Conservation (phyloP, 495 filamentous ascomycete species). For the Annulohypoxylon moriforme region DNA sequence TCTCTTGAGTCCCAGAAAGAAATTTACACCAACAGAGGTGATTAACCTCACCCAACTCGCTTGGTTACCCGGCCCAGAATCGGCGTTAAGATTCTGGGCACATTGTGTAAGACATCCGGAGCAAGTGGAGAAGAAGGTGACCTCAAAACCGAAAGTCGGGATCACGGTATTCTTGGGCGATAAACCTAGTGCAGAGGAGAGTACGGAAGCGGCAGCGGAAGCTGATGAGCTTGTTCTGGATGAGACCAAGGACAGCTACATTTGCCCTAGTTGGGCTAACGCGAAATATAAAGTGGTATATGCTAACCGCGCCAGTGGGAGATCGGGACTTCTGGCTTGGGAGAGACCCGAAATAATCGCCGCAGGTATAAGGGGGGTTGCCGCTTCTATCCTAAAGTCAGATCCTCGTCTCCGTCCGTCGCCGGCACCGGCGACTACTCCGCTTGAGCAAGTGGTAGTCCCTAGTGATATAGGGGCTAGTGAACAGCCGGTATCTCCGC, state of each 20-base stretch:
- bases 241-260: slow-evolving; percentile 46
- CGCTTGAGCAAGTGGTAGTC: slow-evolving; percentile 50
- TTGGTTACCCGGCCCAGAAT: slow-evolving; percentile 64
- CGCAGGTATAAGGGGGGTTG: slow-evolving; percentile 53
- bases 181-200: slow-evolving; percentile 20
- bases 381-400: slow-evolving; percentile 46
- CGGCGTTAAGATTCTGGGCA: slow-evolving; percentile 59
- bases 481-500: slow-evolving; percentile 39
- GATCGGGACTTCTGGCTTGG: slow-evolving; percentile 54
- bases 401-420: slow-evolving; percentile 48
- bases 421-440: slow-evolving; percentile 21
- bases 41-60: slow-evolving; percentile 58
- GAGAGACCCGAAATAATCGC: slow-evolving; percentile 56
- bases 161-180: slow-evolving; percentile 58
- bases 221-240: slow-evolving; percentile 7
- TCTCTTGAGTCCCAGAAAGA: slow-evolving; percentile 45
- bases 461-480: slow-evolving; percentile 30
- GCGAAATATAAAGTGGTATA: slow-evolving; percentile 55
- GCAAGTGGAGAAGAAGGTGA: slow-evolving; percentile 28
- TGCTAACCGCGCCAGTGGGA: slow-evolving; percentile 49
- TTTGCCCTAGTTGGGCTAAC: slow-evolving; percentile 59
- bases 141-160: slow-evolving; percentile 49
- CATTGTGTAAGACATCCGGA: slow-evolving; percentile 51
- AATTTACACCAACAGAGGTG: slow-evolving; percentile 55
- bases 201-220: slow-evolving; percentile 8